Evolutionary conservation across 345 rosid species (phyloP), one percentile per base, ranked within the genome.

Genomic region (Acer campestre): DNA sequence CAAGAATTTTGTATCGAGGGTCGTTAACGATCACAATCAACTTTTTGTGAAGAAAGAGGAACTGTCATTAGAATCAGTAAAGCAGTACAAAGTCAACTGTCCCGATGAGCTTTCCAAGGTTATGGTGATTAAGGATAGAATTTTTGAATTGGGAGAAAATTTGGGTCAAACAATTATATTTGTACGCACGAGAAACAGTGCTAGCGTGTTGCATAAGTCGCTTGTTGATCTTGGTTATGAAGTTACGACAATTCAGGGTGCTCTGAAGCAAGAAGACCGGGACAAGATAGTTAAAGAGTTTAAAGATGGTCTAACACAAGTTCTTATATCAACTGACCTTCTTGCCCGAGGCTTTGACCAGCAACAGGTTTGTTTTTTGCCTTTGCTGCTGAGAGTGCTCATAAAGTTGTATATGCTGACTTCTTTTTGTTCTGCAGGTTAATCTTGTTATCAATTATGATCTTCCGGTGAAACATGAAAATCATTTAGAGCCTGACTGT

Each of bases 341-440:
- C 93, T 96, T 72, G 94, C 98, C 10, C 88, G 98, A 71, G 99
- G 98, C 35, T 96, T 96, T 78, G 99, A 96, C 77, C 98, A 96
- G 78, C 93, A 92, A 67, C 93, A 89, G 93, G 98, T 90, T 67
- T 23, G 49, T 23, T 76, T 6, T 76, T 16, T 62, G 9, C 9
- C 61, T 23, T 75, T 55, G 51, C 29, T 40, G 38, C 18, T 40
- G 42, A n/a, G 48, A 12, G 31, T 75, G 62, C 35, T 35, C 64
- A 51, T 25, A 35, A 59, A 25, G 59, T 22, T 40, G 40, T 59
- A 58, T 44, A 49, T 62, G 61, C 35, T 84, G 71, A 64, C 68
- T 11, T 61, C 16, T 3, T 67, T 16, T 56, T 35, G 74, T 53
- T 74, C 42, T 78, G 64, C 82, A 96, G 99, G 94, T 94, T 77